phyloP scores from a whole-genome alignment of 371 early-diverging fungal genomes.

The Lichtheimia ramosa region DNA sequence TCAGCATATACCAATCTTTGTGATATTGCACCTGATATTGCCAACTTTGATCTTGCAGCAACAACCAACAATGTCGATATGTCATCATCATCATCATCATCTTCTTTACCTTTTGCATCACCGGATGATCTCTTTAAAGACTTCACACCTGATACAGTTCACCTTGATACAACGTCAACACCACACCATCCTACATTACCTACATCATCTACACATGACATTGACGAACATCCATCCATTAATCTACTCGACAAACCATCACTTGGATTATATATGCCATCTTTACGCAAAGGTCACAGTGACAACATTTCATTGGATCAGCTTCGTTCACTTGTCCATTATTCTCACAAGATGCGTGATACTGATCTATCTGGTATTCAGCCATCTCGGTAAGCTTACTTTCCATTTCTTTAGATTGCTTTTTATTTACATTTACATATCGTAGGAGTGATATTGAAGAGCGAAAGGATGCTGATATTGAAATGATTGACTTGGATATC shows the following conservation, averaged over 20 bases:
- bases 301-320: constrained; percentile 23
- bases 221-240: not conserved
- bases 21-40: constrained; percentile 41
- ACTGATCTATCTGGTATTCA: constrained; percentile 3
- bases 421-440: not conserved
- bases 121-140: constrained; percentile 28
- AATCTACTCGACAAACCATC: not conserved
- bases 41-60: constrained; percentile 14
- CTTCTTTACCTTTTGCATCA: not conserved
- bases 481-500: constrained; percentile 24
- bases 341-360: constrained; percentile 6
- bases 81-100: no score
- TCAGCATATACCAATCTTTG: constrained; percentile 36
- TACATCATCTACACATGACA: constrained; percentile 2
- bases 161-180: constrained; percentile 5
- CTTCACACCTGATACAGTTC: constrained; percentile 7
- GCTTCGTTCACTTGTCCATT: constrained; percentile 26
- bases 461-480: constrained; percentile 26
- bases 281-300: constrained; percentile 16
- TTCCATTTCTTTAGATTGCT: not conserved
- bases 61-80: no score
- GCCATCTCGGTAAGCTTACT: not conserved
- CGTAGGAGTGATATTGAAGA: constrained; percentile 30
- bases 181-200: constrained; percentile 1
- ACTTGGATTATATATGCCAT: constrained; percentile 21